Conservation (phyloP, 2,329 filamentous ascomycete genomes). For the Epicoccum nigrum region DNA sequence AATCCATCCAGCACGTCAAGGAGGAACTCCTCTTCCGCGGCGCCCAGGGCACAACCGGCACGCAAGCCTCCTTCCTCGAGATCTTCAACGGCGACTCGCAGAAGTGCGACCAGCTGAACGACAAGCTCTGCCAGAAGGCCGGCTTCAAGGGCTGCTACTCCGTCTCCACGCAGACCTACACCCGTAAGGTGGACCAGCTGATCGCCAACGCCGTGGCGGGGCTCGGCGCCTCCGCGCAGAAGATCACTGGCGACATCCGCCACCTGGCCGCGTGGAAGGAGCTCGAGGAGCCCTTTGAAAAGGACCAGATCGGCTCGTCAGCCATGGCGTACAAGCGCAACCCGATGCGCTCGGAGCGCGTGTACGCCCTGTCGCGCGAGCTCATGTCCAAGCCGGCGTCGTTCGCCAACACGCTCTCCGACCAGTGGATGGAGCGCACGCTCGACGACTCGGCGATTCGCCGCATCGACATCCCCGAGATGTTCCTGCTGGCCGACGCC, state of each 20-base stretch:
- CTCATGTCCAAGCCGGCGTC: constrained; percentile 62
- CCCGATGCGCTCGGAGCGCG: constrained; percentile 64
- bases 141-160: constrained; percentile 66
- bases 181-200: constrained; percentile 80
- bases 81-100: constrained; percentile 67
- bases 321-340: constrained; percentile 70
- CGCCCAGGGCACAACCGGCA: constrained; percentile 53
- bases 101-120: constrained; percentile 67
- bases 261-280: constrained; percentile 79
- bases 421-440: constrained; percentile 80
- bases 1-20: constrained; percentile 72
- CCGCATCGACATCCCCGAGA: constrained; percentile 58
- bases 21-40: constrained; percentile 76
- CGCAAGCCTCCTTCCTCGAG: constrained; percentile 71
- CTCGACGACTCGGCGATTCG: constrained; percentile 79
- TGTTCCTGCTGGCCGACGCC: constrained; percentile 58
- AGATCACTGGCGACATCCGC: constrained; percentile 76
- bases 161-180: constrained; percentile 76
- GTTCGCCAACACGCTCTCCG: constrained; percentile 66
- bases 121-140: constrained; percentile 69
- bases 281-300: constrained; percentile 83
- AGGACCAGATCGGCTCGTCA: constrained; percentile 62
- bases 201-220: constrained; percentile 81
- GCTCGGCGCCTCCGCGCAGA: constrained; percentile 78
- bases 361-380: constrained; percentile 64